Conservation (phyloP, 2,329 filamentous ascomycete species). For the Aspergillus brasiliensis region DNA sequence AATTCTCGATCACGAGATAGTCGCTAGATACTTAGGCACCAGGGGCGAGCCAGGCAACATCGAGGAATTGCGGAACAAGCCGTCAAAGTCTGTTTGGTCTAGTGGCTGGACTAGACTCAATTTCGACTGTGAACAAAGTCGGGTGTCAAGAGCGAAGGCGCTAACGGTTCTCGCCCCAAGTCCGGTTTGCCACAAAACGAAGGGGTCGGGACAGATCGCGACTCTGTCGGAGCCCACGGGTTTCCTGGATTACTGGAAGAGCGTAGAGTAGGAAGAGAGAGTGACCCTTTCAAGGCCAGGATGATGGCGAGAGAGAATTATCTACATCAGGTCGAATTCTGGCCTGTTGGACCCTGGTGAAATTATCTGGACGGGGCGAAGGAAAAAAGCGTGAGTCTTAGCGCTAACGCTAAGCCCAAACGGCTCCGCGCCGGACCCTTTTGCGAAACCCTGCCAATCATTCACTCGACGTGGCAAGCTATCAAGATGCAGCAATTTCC, state of each 20-base stretch:
- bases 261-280: neutral
- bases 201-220: neutral
- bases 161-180: neutral
- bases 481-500: conserved; percentile 1
- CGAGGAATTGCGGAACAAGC: neutral
- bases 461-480: neutral
- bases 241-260: too few relatives aligned
- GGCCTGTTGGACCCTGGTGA: too few relatives aligned
- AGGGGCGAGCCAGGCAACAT: neutral
- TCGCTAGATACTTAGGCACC: neutral
- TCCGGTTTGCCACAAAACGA: neutral
- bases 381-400: neutral
- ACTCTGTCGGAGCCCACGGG: too few relatives aligned
- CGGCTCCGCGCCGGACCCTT: neutral
- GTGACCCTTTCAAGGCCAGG: neutral
- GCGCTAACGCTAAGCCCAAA: neutral
- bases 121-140: neutral
- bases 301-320: too few relatives aligned
- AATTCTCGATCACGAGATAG: neutral
- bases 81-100: conserved; percentile 2
- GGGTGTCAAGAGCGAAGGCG: neutral
- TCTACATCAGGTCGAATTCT: too few relatives aligned
- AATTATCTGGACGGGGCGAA: neutral
- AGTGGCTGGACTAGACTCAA: neutral
- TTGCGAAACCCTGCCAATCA: neutral